A percentile compares a stretch with the other conserved stretches of the same genome.
phyloP scores from a whole-genome alignment of 257 asterid species.

The Capsicum rhomboideum region DNA sequence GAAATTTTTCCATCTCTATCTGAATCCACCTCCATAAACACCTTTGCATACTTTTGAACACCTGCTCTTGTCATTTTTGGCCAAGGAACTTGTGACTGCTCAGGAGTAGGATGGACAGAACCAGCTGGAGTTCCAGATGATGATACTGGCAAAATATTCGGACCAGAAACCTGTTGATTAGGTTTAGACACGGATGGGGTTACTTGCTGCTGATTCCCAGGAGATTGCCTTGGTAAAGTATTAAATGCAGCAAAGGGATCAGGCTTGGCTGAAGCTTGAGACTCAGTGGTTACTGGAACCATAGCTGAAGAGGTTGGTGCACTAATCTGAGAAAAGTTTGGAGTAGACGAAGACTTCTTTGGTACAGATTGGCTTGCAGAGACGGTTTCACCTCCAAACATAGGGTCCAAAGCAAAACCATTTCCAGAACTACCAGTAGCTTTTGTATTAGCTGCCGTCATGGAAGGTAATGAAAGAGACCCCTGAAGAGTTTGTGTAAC shows the following conservation, averaged over 20 bases:
- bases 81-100: conserved; percentile 71
- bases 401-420: conserved; percentile 31
- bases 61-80: conserved; percentile 95
- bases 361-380: conserved; percentile 46
- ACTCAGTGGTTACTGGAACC: conserved; percentile 35
- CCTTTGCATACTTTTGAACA: conserved; percentile 85
- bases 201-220: conserved; percentile 41
- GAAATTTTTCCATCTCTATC: conserved; percentile 87
- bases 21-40: conserved; percentile 82
- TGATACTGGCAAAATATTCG: conserved; percentile 34
- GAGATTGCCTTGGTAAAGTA: conserved; percentile 45
- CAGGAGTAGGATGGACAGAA: conserved; percentile 35
- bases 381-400: conserved; percentile 55
- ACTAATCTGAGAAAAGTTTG: conserved; percentile 32
- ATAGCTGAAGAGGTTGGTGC: conserved; percentile 41
- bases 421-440: conserved; percentile 37
- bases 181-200: conserved; percentile 45
- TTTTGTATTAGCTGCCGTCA: conserved; percentile 33
- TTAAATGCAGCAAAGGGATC: conserved; percentile 78
- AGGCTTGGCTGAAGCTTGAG: conserved; percentile 45
- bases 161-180: conserved; percentile 54
- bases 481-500: conserved; percentile 39
- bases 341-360: conserved; percentile 41
- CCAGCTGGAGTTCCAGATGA: conserved; percentile 45
- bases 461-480: conserved; percentile 35